Evolutionary conservation across 352 stramenopile genomes (phyloP).

Genomic region (Globisporangium middletonii): DNA sequence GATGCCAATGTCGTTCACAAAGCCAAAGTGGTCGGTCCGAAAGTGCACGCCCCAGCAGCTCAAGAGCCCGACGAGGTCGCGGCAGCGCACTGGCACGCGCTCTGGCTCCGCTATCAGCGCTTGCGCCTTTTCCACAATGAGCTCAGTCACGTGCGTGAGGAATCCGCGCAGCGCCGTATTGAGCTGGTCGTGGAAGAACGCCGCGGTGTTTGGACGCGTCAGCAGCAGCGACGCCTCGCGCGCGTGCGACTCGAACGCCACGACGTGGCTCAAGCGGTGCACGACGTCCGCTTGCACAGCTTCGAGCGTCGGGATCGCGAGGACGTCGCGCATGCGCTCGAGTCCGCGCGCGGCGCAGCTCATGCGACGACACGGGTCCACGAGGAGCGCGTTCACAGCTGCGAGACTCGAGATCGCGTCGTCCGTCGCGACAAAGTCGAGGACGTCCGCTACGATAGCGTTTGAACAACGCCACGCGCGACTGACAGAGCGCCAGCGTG

Average conservation of each 20-base stretch:
- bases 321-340: conserved; percentile 35
- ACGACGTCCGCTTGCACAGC: conserved; percentile 48
- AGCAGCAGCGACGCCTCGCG: background rate
- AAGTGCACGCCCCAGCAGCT: conserved; percentile 40
- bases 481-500: conserved; percentile 30
- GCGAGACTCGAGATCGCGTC: conserved; percentile 19
- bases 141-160: conserved; percentile 24
- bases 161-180: conserved; percentile 25
- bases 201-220: conserved; percentile 10
- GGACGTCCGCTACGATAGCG: conserved; percentile 17
- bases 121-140: conserved; percentile 27
- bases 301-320: conserved; percentile 34
- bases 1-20: conserved; percentile 45
- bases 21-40: conserved; percentile 33
- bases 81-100: background rate
- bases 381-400: conserved; percentile 22
- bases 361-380: conserved; percentile 45
- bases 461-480: background rate
- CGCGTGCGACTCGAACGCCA: conserved; percentile 26
- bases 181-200: conserved; percentile 34
- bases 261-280: conserved; percentile 40
- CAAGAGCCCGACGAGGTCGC: conserved; percentile 22
- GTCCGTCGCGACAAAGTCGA: conserved; percentile 29
- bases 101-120: conserved; percentile 4
- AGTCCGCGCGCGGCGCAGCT: conserved; percentile 38